Evolutionary conservation across 1,284 basidiomycete species (phyloP), one percentile per base, ranked within the genome.

Genomic region (Caloboletus firmus): DNA sequence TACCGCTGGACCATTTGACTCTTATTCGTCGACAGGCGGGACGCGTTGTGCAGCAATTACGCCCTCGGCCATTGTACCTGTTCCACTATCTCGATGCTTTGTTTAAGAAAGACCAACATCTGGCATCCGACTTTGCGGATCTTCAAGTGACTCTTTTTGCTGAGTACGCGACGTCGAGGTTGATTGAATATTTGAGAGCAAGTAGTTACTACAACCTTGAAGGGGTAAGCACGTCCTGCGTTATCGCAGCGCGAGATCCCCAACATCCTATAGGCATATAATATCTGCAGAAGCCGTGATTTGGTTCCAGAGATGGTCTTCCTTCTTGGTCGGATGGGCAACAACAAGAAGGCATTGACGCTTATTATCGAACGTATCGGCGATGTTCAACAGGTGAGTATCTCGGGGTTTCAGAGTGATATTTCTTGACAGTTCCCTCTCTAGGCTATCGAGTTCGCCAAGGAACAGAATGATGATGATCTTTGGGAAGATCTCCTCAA

Each of bases 241-340:
- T n/a, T 41, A 26, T 55, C 13, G 10, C 32, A 36, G 39, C 15
- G 11, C 24, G n/a, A 39, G 35, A 44, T 45, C 4, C 40, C 26
- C 36, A n/a, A 56, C 37, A 7, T 34, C 31, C 5, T 54, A 0
- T 62, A 94, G 86, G 95, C 96, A n/a, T 96, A 95, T 71, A 74
- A 81, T 45, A 84, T 94, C 17, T 98, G 95, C 69, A 85, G 87
- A 62, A 82, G 87, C 56, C 83, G 86, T 36, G 94, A 96, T 65
- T 82, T 93, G 39, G 95, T 99, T 0, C 85, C 87, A 0, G 97
- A 99, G 74, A 97, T 97, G 91, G 96, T 99, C 8, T 99, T 98
- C 76, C 79, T 99, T 1, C 85, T 99, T 0, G 97, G 97, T 0
- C 85, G 93, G 11, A 98, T 98, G 89, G 97, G 97, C 7, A 93